Base-by-base conservation (phyloP, 108 stramenopile genomes). In the Cylindrotheca fusiformis region DNA sequence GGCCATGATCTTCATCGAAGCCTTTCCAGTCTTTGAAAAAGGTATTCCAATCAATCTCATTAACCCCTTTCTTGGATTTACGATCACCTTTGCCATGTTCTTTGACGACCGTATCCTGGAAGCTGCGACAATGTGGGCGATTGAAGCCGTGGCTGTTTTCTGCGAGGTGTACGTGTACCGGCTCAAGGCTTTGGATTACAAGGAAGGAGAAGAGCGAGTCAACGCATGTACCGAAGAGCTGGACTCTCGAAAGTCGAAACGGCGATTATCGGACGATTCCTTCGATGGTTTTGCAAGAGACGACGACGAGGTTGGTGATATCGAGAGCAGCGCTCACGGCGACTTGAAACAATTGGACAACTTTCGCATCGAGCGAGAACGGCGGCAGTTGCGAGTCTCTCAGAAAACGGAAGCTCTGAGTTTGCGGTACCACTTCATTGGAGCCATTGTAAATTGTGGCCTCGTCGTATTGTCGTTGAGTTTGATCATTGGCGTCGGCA, bases 1-100 rank as follows among this genome's bases (percentile, higher is more conserved):
- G 17, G 48, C 29, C 24, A 19, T 77, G 32, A 61, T 77, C 2
- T 61, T 77, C 32, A 32, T 53, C 1, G 75, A 77, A 36, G 52
- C 70, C 25, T 10, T 68, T 32, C 75, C 75, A 18, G 75, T 77
- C 18, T 24, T 77, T 6, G 45, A 52, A 51, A 51, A 67, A 41
- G 69, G 69, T 6, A 20, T 77, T 1, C 69, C 69, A 0, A 60
- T 77, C 45, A 77, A 77, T 48, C 10, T 77, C 1, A 32, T 77
- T 54, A 77, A 77, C 1, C 75, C 75, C 6, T 6, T 58, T 22
- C 55, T 77, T 2, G 75, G 75, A 24, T 71, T 77, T 31, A 44
- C 54, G 32, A 77, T 77, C 51, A 77, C 75, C 2, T 67, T 77
- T 45, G 75, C 58, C 23, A 62, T 77, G 69, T 77, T 77, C 62